Conservation (phyloP, 179 eudicot species). For the Patellifolia procumbens region DNA sequence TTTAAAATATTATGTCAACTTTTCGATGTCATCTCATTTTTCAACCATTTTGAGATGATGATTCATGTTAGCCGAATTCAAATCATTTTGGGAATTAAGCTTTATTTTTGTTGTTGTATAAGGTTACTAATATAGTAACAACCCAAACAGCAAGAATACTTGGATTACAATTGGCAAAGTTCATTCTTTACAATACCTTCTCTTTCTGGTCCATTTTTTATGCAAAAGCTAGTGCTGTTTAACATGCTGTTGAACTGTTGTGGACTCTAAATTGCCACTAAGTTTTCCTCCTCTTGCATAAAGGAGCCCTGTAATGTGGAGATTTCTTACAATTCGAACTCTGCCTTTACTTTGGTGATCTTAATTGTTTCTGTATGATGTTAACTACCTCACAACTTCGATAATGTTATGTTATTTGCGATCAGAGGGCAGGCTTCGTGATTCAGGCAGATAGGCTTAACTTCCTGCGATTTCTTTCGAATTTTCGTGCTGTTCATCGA, state of each 20-base stretch:
- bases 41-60: no score
- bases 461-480: conserved; percentile 77
- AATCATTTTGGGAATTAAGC: no score
- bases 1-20: no score
- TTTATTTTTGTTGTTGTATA: no score
- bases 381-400: not conserved
- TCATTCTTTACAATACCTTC: not conserved
- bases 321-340: not conserved
- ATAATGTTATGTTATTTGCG: conserved; percentile 10
- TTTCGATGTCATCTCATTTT: no score
- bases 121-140: not conserved
- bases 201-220: not conserved
- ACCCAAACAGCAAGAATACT: not conserved
- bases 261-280: not conserved
- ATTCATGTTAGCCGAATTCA: no score
- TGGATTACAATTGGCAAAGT: not conserved
- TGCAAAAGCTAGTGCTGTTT: not conserved
- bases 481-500: conserved; percentile 92
- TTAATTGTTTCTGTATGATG: not conserved
- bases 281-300: no score
- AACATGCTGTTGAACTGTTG: not conserved
- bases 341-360: not conserved
- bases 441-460: conserved; percentile 86
- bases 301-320: not conserved
- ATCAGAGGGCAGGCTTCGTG: conserved; percentile 86